These are phyloP conservation scores for Candida xiaguanensis DNA, from an alignment of 805 yeast genomes.

Conservation along the genomic window DNA sequence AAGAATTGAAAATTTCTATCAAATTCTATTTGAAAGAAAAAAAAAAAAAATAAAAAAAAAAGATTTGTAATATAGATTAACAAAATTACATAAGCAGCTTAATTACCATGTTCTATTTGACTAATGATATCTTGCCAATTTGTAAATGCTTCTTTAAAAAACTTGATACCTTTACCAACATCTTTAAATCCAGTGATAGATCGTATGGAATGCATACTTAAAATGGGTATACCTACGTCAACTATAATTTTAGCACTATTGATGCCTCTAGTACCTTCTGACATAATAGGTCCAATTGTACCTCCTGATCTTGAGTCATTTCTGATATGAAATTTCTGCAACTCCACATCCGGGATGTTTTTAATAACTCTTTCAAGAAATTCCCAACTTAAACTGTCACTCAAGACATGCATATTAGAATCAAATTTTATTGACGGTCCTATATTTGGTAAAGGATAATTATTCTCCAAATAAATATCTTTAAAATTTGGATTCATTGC, in stretches of 20 bases:
- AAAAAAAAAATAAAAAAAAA: conserved; percentile 4
- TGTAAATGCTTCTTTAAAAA: conserved; percentile 28
- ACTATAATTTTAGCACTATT: conserved; percentile 20
- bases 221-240: conserved; percentile 41
- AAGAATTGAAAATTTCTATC: not conserved
- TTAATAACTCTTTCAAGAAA: conserved; percentile 24
- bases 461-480: conserved; percentile 25
- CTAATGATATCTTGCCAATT: conserved; percentile 18
- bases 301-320: conserved; percentile 41
- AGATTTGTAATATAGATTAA: no score
- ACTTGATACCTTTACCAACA: conserved; percentile 32
- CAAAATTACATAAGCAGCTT: not conserved
- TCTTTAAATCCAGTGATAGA: conserved; percentile 37
- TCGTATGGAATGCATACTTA: conserved; percentile 41
- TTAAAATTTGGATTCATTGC: conserved; percentile 40
- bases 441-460: conserved; percentile 35
- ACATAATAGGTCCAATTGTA: conserved; percentile 41
- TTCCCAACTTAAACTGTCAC: conserved; percentile 29
- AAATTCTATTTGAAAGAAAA: conserved; percentile 2
- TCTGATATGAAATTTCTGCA: conserved; percentile 39
- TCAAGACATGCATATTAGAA: conserved; percentile 34
- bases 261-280: conserved; percentile 27
- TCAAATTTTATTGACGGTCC: conserved; percentile 38
- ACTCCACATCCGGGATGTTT: conserved; percentile 15
- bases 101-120: conserved; percentile 5